phyloP scores from a whole-genome alignment of 331 rosid genomes.

The Quercus phellos region DNA sequence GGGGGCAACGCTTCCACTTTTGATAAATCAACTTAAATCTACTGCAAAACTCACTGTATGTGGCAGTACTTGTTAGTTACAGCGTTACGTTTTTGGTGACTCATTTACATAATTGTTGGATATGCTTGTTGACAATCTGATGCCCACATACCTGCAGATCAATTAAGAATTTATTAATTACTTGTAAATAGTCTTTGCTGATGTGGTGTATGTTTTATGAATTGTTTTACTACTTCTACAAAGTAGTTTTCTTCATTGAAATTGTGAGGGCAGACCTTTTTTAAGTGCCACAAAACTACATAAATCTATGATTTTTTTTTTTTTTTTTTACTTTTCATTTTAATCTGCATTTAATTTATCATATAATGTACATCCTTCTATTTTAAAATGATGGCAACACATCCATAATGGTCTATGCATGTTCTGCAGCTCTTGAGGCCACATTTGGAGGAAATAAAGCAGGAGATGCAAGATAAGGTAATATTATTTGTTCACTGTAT shows the following conservation, averaged over 20 bases:
- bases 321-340: neutral
- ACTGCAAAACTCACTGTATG: conserved; percentile 72
- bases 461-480: conserved; percentile 48
- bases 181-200: neutral
- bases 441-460: conserved; percentile 53
- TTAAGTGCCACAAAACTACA: neutral
- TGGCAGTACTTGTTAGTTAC: conserved; percentile 18
- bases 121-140: neutral
- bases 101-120: neutral
- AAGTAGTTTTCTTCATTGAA: neutral
- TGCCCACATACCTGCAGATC: neutral
- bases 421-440: conserved; percentile 70
- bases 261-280: neutral
- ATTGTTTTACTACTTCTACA: neutral
- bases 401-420: conserved; percentile 6
- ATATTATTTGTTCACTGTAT: conserved; percentile 2
- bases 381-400: neutral
- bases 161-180: neutral
- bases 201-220: neutral
- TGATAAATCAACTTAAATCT: conserved; percentile 75
- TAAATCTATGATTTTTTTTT: neutral
- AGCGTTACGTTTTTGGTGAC: neutral
- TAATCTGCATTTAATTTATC: neutral
- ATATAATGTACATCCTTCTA: neutral
- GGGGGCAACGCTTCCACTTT: conserved; percentile 52